Evolutionary conservation across 257 asterid genomes (phyloP), one percentile per base, ranked within the genome.

Genomic region (Buddleja alternifolia): DNA sequence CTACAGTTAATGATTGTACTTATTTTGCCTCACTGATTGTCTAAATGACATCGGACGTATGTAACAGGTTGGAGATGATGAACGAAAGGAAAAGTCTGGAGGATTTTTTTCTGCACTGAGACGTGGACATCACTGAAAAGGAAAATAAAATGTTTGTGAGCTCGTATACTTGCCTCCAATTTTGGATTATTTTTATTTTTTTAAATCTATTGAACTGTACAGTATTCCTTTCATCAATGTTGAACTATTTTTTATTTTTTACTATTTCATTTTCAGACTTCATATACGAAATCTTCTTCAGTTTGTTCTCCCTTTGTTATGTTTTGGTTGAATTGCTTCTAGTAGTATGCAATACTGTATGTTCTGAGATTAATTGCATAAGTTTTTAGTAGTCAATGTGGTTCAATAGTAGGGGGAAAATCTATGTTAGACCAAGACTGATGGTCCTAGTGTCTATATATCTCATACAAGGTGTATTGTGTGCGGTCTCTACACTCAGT

Each of bases 71-170:
- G 95, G 83, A 60, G 84, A 80, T 45, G 97, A 87, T 40, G 92
- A 83, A 17, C 85, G 86, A 42, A 90, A 86, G 85, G 97, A 90
- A 66, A 89, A 86, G 81, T 64, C 90, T n/a, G 87, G 92, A 71
- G 96, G 98, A 29, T 86, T 93, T 56, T 90, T 90, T 71, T 88
- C 98, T 12, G 54, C 95, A n/a, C 79, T 89, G 58, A 81, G 96
- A 61, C 90, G 89, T 6, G 91, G 90, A 44, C 89, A 85, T 74
- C 85, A 88, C 75, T 84, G 77, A 84, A 64, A 52, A 65, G 40
- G 34, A 39, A 19, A 24, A 42, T 21, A 48, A 63, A 45, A 23
- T 63, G 54, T 66, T 59, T 4, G 45, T 55, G 69, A 52, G 75
- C 46, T 41, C 55, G 34, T 56, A 44, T 10, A 66, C 72, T 59